Percentiles rank a stretch among this genome's conserved stretches.
Evolutionary conservation across 305 asterid species (phyloP).

Genomic region (Coffea humblotiana): DNA sequence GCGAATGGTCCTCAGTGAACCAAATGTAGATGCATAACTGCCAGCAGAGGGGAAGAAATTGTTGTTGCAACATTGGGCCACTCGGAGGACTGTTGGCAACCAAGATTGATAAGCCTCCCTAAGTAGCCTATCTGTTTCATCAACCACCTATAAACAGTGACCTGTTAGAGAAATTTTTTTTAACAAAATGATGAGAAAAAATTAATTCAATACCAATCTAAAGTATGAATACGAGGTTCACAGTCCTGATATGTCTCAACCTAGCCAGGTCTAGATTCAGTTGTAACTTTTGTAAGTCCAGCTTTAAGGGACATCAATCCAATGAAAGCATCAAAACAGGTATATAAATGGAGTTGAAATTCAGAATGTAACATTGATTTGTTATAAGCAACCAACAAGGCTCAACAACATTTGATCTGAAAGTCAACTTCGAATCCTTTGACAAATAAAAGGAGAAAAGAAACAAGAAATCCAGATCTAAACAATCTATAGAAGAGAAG

Average conservation of each 20-base stretch:
- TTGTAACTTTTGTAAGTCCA: conserved; percentile 1
- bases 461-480: neutral
- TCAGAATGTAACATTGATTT: neutral
- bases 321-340: conserved; percentile 3
- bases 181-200: neutral
- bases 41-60: conserved; percentile 24
- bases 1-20: conserved; percentile 72
- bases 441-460: neutral
- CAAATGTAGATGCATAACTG: conserved; percentile 35
- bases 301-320: neutral
- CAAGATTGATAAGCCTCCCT: conserved; percentile 93
- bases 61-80: conserved; percentile 42
- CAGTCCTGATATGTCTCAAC: neutral
- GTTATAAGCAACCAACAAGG: neutral
- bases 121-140: conserved; percentile 87
- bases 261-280: conserved; percentile 1
- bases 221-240: neutral
- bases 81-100: conserved; percentile 79
- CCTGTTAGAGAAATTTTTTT: neutral
- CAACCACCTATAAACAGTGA: conserved; percentile 62
- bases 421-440: neutral
- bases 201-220: neutral
- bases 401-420: neutral
- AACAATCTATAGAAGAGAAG: neutral
- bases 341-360: neutral